Conservation (phyloP, 2,329 filamentous ascomycete species). For the Diaporthe citri region DNA sequence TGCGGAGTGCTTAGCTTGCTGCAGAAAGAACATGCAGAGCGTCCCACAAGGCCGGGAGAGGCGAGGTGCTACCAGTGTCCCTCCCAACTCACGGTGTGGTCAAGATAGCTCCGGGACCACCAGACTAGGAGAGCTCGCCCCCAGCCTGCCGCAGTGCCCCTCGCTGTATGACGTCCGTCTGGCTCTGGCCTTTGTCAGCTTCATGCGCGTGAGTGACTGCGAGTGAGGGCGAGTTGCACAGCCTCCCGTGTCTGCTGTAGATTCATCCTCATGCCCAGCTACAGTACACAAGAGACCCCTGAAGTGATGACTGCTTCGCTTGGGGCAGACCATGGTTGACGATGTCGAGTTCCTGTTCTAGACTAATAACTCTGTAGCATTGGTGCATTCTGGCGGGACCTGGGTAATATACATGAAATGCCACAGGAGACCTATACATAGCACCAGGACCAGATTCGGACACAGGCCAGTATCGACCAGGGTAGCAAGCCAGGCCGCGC, state of each 20-base stretch:
- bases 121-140: not conserved
- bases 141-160: conserved; percentile 23
- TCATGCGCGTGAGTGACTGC: not conserved
- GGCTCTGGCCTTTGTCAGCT: conserved; percentile 16
- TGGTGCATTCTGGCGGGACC: not conserved
- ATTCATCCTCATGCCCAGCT: not conserved
- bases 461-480: conserved; percentile 1
- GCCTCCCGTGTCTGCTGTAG: not conserved
- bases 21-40: conserved; percentile 12
- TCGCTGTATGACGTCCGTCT: conserved; percentile 34
- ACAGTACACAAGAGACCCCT: conserved; percentile 12
- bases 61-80: not conserved
- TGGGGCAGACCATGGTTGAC: not conserved
- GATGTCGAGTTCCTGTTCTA: not conserved
- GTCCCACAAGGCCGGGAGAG: conserved; percentile 20
- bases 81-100: not conserved
- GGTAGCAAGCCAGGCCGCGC: not conserved
- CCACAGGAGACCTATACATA: not conserved
- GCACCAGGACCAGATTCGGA: not conserved
- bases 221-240: not conserved
- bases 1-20: conserved; percentile 35
- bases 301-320: not conserved
- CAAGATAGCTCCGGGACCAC: not conserved
- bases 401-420: not conserved
- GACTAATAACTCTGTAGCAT: too few relatives aligned